These are phyloP conservation scores for Pichia gijzeniarum DNA, from an alignment of 805 yeast genomes.

Conservation along the genomic window DNA sequence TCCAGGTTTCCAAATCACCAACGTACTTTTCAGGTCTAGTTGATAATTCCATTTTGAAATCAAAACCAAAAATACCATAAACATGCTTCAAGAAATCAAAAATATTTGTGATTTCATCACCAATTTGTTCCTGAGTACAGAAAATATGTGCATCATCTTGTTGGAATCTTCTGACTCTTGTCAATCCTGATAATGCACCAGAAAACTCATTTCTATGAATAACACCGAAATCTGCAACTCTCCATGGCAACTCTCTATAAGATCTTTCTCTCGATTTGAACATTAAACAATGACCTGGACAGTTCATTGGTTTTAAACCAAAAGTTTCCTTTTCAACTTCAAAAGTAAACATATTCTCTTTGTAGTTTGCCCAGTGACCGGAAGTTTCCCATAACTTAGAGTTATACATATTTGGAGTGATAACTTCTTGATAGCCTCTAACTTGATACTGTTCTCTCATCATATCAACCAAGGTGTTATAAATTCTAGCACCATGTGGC, in stretches of 20 bases:
- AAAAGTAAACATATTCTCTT: conserved; percentile 94
- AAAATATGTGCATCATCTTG: conserved; percentile 99
- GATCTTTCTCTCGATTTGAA: conserved; percentile 91
- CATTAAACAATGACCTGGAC: conserved; percentile 77
- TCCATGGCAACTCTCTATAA: conserved; percentile 95
- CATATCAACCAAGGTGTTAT: conserved; percentile 76
- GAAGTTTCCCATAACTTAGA: conserved; percentile 97
- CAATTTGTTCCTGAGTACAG: conserved; percentile 90
- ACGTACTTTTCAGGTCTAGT: conserved; percentile 96
- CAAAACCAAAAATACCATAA: conserved; percentile 90
- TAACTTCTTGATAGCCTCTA: conserved; percentile 97
- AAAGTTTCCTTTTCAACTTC: conserved; percentile 94
- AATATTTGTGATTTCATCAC: conserved; percentile 71
- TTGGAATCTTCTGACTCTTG: conserved; percentile 98
- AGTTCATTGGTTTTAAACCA: conserved; percentile 86
- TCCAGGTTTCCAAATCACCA: conserved; percentile 93
- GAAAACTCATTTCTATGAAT: conserved; percentile 94
- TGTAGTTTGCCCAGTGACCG: conserved; percentile 97
- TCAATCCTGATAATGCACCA: conserved; percentile 91
- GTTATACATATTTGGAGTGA: conserved; percentile 98
- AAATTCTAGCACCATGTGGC: conserved; percentile 98
- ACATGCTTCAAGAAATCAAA: conserved; percentile 81
- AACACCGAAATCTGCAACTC: conserved; percentile 98
- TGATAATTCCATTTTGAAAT: conserved; percentile 93
- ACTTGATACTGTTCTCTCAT: conserved; percentile 78